Base-by-base conservation (phyloP, 2,329 filamentous ascomycete species). In the Chalaropsis ovoidea region DNA sequence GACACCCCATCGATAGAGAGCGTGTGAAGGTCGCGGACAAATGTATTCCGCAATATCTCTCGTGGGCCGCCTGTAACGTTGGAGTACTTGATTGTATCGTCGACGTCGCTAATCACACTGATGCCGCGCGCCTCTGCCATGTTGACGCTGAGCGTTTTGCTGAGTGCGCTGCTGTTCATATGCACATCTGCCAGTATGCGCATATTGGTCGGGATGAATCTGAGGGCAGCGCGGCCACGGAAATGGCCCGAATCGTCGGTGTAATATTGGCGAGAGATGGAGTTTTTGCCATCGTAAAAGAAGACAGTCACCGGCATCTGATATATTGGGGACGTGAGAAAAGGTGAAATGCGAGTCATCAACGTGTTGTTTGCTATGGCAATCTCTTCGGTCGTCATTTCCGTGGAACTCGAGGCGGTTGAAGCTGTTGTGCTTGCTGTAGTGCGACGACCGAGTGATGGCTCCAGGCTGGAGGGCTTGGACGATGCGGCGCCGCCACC, bases 31-130 rank as follows among this genome's bases (percentile, higher is more conserved):
- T 96, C 90, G 10, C 92, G 86, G 64, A 96, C 87, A 73, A 99
- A 99, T 0, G 91, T 94, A 74, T 96, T 97, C 67, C 93, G 86
- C 74, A 97, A 97, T 68, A 97, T 96, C 73, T 97, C 94, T 67
- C 91, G 86, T 0, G 93, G 88, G 6, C 95, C 94, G 63, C 83
- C 83, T 1, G 85, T 83, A 69, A 99, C 96, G 66, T 92, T 95
- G 22, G 94, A 96, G 71, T 91, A 88, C 74, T 99, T 99, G 73
- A 99, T 87, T 0, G 94, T 99, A 75, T 99, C 94, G 72, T 99
- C 94, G 69, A 99, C 94, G 73, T 99, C 94, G 73, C 90, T 97
- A 73, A 99, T 97, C 67, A 99, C 73, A 74, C 92, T 97, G 68
- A 99, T 83, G 49, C 94, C 94, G 24, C 78, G 79, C 0, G 88